Percentiles rank a stretch among this genome's conserved stretches.
Conservation (phyloP, 2,329 filamentous ascomycete genomes). For the Calonectria hongkongensis region DNA sequence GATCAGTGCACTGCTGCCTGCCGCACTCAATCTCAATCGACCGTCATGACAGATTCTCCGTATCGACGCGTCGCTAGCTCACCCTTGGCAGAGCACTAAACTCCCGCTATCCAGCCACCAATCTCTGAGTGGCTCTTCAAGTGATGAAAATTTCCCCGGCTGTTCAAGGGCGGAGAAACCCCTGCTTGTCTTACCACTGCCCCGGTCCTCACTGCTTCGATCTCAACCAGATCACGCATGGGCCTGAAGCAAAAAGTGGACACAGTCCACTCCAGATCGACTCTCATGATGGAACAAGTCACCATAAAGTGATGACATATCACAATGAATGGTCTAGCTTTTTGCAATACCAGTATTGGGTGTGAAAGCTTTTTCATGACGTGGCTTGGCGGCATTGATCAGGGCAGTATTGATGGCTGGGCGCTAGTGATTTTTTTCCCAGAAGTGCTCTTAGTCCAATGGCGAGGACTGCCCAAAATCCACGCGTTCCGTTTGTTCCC, state of each 20-base stretch:
- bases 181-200: neutral
- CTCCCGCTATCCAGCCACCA: slow-evolving; percentile 11
- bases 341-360: neutral
- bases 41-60: neutral
- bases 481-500: neutral
- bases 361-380: neutral
- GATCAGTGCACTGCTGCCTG: neutral
- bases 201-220: neutral
- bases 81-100: neutral
- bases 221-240: neutral
- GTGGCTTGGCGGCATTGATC: neutral
- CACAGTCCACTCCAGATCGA: too few species aligned
- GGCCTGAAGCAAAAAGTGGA: neutral
- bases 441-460: neutral
- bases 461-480: slow-evolving; percentile 4
- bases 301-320: neutral
- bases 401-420: neutral
- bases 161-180: neutral
- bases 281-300: neutral
- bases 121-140: neutral
- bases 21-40: neutral
- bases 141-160: slow-evolving; percentile 1
- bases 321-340: neutral
- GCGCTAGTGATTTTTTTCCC: neutral
- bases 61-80: neutral